These are phyloP conservation scores for Arthrinium puccinioides DNA, from an alignment of 2,329 filamentous ascomycete genomes.

Conservation along the genomic window DNA sequence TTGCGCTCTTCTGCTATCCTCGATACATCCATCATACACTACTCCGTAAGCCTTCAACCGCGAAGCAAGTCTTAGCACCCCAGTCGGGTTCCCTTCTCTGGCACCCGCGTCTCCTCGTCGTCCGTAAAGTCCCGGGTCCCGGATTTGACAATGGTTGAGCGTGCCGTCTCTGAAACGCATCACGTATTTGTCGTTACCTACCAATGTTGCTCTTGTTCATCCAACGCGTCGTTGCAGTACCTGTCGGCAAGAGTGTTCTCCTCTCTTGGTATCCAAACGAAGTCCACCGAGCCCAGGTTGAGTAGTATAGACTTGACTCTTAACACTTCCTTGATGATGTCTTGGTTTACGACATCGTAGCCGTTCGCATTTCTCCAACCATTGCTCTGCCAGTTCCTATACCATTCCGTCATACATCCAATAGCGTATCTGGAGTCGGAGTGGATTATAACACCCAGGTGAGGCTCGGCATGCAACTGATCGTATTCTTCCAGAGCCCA, in stretches of 20 bases:
- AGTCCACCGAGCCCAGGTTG: conserved; percentile 20
- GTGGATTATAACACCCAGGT: conserved; percentile 19
- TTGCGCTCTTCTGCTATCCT: too few relatives aligned
- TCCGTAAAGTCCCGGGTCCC: too few relatives aligned
- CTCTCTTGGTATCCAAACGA: conserved; percentile 23
- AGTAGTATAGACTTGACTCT: conserved; percentile 18
- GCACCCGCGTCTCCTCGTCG: too few relatives aligned
- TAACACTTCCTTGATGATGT: conserved; percentile 24
- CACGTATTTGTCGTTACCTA: too few relatives aligned
- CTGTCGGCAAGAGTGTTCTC: conserved; percentile 24
- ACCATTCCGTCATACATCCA: conserved; percentile 23
- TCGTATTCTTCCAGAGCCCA: conserved; percentile 29
- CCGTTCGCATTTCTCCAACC: conserved; percentile 23
- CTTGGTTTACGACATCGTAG: conserved; percentile 23
- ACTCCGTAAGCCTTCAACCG: too few relatives aligned
- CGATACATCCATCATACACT: too few relatives aligned
- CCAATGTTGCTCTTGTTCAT: conserved; percentile 12
- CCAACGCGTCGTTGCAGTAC: conserved; percentile 21
- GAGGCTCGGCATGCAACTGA: conserved; percentile 9
- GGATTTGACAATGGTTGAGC: too few relatives aligned
- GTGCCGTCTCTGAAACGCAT: too few relatives aligned
- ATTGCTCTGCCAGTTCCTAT: conserved; percentile 23
- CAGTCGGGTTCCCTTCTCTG: too few relatives aligned
- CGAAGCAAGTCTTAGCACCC: too few relatives aligned
- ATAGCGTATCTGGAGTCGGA: conserved; percentile 29